A percentile compares a stretch with the other conserved stretches of the same genome.
Conservation (phyloP, 371 early-diverging fungal species). For the Rhizopus sp. region DNA sequence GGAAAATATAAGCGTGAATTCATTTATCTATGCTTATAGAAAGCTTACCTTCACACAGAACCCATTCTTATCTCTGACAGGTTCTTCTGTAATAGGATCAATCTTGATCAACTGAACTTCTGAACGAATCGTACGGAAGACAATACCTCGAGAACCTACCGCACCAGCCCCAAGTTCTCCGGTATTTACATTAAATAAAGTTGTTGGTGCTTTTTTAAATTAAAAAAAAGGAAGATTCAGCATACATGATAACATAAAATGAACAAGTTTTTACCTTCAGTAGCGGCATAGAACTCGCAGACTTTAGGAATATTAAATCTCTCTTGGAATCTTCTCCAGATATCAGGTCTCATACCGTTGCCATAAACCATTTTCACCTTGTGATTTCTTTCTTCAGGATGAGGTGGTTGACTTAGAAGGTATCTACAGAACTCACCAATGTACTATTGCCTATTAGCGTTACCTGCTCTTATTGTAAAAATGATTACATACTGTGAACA, state of each 20-base stretch:
- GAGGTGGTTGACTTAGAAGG: slow-evolving; percentile 50
- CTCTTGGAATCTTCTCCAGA: slow-evolving; percentile 60
- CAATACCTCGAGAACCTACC: slow-evolving; percentile 45
- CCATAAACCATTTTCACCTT: slow-evolving; percentile 58
- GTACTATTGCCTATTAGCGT: slow-evolving; percentile 32
- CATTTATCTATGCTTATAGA: background rate
- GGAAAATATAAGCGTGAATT: background rate
- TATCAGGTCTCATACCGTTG: slow-evolving; percentile 71
- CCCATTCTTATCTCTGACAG: slow-evolving; percentile 43
- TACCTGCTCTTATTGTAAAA: background rate
- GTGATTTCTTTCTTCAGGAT: slow-evolving; percentile 52
- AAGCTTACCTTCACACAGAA: slow-evolving; percentile 40
- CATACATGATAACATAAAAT: background rate
- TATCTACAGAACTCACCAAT: slow-evolving; percentile 77
- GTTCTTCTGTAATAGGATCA: slow-evolving; percentile 45
- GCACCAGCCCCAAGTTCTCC: slow-evolving; percentile 54
- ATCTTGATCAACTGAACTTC: slow-evolving; percentile 35
- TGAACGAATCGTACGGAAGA: slow-evolving; percentile 21
- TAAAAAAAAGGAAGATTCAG: background rate
- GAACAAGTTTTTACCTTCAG: slow-evolving; percentile 40
- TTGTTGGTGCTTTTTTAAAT: slow-evolving; percentile 20
- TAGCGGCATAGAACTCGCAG: slow-evolving; percentile 64
- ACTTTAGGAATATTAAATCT: slow-evolving; percentile 53
- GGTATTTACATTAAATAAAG: slow-evolving; percentile 50
- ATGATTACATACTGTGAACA: slow-evolving; percentile 33